Evolutionary conservation across 2,329 filamentous ascomycete genomes (phyloP), one percentile per base, ranked within the genome.

Genomic region (Hymenoscyphus fructigenus): DNA sequence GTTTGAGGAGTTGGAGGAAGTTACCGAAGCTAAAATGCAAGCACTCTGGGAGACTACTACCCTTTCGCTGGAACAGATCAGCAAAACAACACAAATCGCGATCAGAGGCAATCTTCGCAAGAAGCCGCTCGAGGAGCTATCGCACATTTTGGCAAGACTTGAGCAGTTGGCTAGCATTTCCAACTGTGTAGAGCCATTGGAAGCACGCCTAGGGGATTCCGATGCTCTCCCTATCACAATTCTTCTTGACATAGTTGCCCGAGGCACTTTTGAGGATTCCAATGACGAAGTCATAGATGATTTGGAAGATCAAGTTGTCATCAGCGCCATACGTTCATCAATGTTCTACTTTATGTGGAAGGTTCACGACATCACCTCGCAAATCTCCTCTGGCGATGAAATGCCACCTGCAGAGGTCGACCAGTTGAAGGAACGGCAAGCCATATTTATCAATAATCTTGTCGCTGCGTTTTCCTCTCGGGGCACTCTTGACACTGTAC

Each of bases 321-420:
- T 86, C 1, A 90, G 89, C 71, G 89, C 92, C 34, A 90, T 96
- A 72, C 90, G 91, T 69, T 84, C 88, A 1, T 83, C 90, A 60
- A 84, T 93, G 57, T 92, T 96, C 78, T 98, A 97, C 79, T 96
- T 97, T 75, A 92, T 96, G 87, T 99, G 95, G 95, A 94, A 95
- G 75, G 85, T 90, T 26, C 85, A 87, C 61, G 81, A 83, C 61
- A 73, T 92, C 66, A 81, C 82, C 67, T 80, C 83, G 62, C 77
- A 84, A 17, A 76, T 91, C 41, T 79, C 82, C 17, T 72, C 77
- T 10, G 81, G 82, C 29, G 83, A 86, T 55, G 82, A 81, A 3
- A 83, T 92, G 62, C 73, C 86, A 1, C 81, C 86, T 59, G 77
- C 80, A 6, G 84, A 87, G 7, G 79, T 93, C 34, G 86, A 90